These are phyloP conservation scores for thale cress (Arabidopsis thaliana) DNA, from an alignment of 345 rosid genomes.

Conservation along the genomic window DNA sequence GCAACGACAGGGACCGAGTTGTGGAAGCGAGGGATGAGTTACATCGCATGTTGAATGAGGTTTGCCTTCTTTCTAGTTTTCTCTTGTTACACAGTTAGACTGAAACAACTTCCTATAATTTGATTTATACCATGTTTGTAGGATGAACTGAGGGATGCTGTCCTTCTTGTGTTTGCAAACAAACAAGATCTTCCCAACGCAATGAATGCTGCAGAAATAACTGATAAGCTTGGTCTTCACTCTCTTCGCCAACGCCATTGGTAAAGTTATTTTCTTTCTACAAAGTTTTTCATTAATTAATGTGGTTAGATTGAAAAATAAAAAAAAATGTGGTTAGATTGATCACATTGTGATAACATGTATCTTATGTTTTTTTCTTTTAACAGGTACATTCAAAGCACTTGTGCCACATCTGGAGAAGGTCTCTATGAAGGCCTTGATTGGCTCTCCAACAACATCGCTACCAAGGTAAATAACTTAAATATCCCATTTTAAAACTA, in stretches of 20 bases:
- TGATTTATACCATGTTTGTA: slow-evolving; percentile 34
- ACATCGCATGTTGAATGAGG: slow-evolving; percentile 81
- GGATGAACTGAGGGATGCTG: slow-evolving; percentile 91
- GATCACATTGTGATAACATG: slow-evolving; percentile 1
- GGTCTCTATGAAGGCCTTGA: slow-evolving; percentile 85
- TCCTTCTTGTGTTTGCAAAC: slow-evolving; percentile 90
- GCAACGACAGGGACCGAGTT: slow-evolving; percentile 80
- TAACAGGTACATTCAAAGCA: slow-evolving; percentile 83
- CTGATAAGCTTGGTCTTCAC: slow-evolving; percentile 93
- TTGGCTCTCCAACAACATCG: slow-evolving; percentile 88
- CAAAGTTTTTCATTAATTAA: too few relatives aligned
- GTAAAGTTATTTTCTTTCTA: slow-evolving; percentile 48
- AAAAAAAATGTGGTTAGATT: background rate
- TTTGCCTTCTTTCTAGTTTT: slow-evolving; percentile 27
- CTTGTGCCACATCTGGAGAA: slow-evolving; percentile 84
- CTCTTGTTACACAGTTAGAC: slow-evolving; percentile 11
- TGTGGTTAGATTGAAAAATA: slow-evolving; percentile 3
- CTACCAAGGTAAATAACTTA: slow-evolving; percentile 53
- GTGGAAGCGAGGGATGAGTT: slow-evolving; percentile 79
- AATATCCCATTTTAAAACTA: slow-evolving; percentile 1
- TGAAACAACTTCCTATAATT: background rate
- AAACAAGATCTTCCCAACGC: slow-evolving; percentile 96
- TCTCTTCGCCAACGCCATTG: slow-evolving; percentile 94
- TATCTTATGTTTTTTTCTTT: background rate
- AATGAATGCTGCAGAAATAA: slow-evolving; percentile 95